Base-by-base conservation (phyloP, 1,139 yeast species). In the Sugiyamaella pinicola region DNA sequence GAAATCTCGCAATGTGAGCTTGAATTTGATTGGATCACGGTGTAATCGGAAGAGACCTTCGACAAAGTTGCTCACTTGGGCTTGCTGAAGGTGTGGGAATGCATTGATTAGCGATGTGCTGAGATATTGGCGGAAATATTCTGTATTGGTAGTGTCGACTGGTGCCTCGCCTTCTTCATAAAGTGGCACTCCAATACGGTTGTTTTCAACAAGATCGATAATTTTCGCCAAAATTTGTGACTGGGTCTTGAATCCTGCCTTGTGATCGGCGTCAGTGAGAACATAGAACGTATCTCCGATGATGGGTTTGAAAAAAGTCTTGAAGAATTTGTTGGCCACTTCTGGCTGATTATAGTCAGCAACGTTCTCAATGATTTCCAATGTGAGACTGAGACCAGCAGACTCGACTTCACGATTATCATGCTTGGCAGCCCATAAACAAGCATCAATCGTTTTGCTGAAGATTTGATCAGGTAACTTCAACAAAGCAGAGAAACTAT, bases 341-440 rank as follows among this genome's bases (percentile, higher is more conserved):
- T 62, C 67, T 13, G 87, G 84, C 55, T 83, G 83, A 7, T 89
- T 88, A 59, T 87, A 75, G 55, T 80, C 82, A 59, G 91, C 95
- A 59, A 87, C 91, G 69, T 93, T 93, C 62, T 82, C 82, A 58
- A 91, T 78, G 60, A 93, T 77, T 66, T 91, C 97, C 56, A 85
- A 76, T 38, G 95, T 87, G 59, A 91, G 79, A 40, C 84, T 81
- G 63, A 93, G 80, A 37, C 97, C 98, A 52, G 85, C 85, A 58
- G 87, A 91, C 71, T 93, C 98, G 52, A 93, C 97, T 56, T 90
- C 97, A 70, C 97, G 82, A 71, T 91, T 89, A 65, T 91, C 95
- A 70, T 93, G 99, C 72, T 93, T 93, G 70, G 95, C 88, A 0
- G 98, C 98, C 99, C 99, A 93, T 66, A 95, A 77, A 47, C 96